A percentile compares a stretch with the other conserved stretches of the same genome.
Evolutionary conservation across 176 grass and related monocot genomes (phyloP).

Genomic region (Panicum miliaceum): DNA sequence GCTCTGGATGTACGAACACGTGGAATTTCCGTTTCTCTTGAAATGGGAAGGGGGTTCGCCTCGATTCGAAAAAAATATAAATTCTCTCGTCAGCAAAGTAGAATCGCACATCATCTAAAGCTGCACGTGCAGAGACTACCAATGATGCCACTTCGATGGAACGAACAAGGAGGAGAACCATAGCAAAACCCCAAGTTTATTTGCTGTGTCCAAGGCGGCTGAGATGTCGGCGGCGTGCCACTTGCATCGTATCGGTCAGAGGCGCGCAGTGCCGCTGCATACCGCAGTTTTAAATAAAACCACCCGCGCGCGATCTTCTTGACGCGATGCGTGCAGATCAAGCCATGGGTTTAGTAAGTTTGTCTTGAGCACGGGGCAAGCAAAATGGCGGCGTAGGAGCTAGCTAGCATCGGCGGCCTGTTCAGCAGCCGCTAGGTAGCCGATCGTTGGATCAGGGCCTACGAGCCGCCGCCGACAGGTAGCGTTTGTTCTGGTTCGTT

Average conservation of each 20-base stretch:
- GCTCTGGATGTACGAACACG: no score
- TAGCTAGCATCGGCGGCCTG: neutral
- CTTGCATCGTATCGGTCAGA: constrained; percentile 6
- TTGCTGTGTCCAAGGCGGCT: neutral
- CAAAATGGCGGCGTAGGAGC: neutral
- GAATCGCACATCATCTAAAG: neutral
- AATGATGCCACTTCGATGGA: neutral
- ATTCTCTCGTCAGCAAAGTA: no score
- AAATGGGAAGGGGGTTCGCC: no score
- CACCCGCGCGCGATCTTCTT: no score
- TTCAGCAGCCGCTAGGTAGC: neutral
- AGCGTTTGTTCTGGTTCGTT: neutral
- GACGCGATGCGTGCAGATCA: neutral
- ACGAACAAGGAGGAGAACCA: no score
- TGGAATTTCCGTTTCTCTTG: no score
- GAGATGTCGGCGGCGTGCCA: neutral
- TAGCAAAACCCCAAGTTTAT: neutral
- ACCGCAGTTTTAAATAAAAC: no score
- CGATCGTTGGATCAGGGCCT: neutral
- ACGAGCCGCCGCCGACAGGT: neutral
- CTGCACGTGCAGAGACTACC: no score
- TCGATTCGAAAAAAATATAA: no score
- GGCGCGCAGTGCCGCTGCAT: no score
- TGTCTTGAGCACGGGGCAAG: neutral
- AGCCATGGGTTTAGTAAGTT: neutral